A percentile compares a stretch with the other conserved stretches of the same genome.
phyloP scores from a whole-genome alignment of 108 stramenopile genomes.

The Craspedostauros australis region DNA sequence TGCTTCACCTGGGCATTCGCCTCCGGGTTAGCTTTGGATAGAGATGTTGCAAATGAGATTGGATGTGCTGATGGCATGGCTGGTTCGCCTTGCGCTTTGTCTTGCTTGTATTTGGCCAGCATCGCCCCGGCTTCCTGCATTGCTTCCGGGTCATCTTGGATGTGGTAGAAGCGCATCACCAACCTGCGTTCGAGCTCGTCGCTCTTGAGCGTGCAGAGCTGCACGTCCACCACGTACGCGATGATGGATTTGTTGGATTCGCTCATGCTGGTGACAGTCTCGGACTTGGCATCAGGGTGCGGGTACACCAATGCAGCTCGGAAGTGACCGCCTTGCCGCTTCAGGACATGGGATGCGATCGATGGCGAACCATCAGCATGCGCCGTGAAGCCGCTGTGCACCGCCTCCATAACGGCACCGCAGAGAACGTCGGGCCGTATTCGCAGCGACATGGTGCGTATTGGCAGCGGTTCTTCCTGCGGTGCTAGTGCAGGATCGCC shows the following conservation, averaged over 20 bases:
- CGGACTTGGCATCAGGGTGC: conserved; percentile 11
- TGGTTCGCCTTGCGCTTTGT: too few species aligned
- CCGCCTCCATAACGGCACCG: conserved; percentile 55
- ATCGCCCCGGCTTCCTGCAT: conserved; percentile 26
- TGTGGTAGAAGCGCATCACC: conserved; percentile 57
- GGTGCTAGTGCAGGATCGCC: not conserved
- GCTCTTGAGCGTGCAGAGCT: conserved; percentile 66
- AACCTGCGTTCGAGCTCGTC: conserved; percentile 48
- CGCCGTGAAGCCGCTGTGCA: conserved; percentile 32
- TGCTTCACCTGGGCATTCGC: conserved; percentile 26
- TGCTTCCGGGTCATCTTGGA: conserved; percentile 49
- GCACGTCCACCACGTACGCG: conserved; percentile 67
- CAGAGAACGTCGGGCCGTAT: conserved; percentile 87
- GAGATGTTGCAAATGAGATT: not conserved
- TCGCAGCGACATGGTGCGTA: conserved; percentile 66
- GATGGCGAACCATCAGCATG: conserved; percentile 14
- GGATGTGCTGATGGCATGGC: conserved; percentile 21
- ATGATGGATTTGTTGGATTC: conserved; percentile 14
- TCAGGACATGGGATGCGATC: conserved; percentile 21
- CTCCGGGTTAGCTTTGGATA: not conserved
- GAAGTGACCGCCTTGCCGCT: conserved; percentile 62
- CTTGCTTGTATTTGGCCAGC: conserved; percentile 19
- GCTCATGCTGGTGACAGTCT: conserved; percentile 18
- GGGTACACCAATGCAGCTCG: conserved; percentile 28
- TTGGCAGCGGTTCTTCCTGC: conserved; percentile 49